Evolutionary conservation across 148 eudicot species (phyloP).

Genomic region (Arctostaphylos glauca): DNA sequence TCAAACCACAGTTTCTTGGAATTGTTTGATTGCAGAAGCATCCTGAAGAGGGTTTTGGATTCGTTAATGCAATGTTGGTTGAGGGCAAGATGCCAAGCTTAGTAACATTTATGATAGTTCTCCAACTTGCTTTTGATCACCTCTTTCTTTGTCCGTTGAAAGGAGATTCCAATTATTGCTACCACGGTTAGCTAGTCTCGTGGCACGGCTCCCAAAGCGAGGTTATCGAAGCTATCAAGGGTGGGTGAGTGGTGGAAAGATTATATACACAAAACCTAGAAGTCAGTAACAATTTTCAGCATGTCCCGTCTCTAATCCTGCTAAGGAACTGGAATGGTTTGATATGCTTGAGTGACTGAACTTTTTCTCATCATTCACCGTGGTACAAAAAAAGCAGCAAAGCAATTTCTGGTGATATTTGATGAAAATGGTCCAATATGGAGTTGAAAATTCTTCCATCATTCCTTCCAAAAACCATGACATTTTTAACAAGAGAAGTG

Average conservation of each 20-base stretch:
- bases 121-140: not conserved
- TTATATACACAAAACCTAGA: not conserved
- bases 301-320: not conserved
- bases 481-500: too few relatives aligned
- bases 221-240: not conserved
- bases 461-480: not conserved
- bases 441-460: not conserved
- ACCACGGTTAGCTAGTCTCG: not conserved
- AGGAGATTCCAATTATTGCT: not conserved
- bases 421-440: not conserved
- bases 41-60: conserved; percentile 30
- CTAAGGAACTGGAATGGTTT: not conserved
- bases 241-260: not conserved
- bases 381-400: not conserved
- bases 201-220: not conserved
- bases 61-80: conserved; percentile 36
- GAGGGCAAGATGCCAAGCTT: conserved; percentile 38
- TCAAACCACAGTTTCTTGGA: conserved; percentile 51
- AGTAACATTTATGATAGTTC: conserved; percentile 28
- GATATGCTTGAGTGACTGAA: too few relatives aligned
- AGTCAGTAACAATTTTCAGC: not conserved
- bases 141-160: not conserved
- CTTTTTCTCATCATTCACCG: not conserved
- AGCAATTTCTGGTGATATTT: not conserved
- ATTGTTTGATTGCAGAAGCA: conserved; percentile 39